Conservation (phyloP, 305 asterid species). For the Fraxinus latifolia region DNA sequence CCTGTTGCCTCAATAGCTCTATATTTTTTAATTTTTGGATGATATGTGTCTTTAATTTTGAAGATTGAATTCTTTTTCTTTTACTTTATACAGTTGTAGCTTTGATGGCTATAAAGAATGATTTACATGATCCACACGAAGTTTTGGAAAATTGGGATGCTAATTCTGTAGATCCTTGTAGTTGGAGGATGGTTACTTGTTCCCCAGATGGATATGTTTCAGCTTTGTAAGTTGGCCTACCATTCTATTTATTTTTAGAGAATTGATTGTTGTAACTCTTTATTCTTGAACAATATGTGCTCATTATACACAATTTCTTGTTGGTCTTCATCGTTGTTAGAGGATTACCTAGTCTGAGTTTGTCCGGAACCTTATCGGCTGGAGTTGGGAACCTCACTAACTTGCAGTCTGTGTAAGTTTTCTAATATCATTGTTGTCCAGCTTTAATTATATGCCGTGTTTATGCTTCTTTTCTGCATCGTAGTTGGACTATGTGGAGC, state of each 20-base stretch:
- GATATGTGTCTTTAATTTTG: neutral
- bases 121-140: slow-evolving; percentile 68
- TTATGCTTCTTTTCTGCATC: neutral
- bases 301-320: neutral
- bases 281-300: slow-evolving; percentile 6
- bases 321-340: slow-evolving; percentile 37
- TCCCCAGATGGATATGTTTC: slow-evolving; percentile 77
- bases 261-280: neutral
- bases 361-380: slow-evolving; percentile 78
- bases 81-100: slow-evolving; percentile 71
- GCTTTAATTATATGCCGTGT: neutral
- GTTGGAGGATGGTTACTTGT: slow-evolving; percentile 97
- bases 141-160: slow-evolving; percentile 88
- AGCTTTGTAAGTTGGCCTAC: slow-evolving; percentile 57
- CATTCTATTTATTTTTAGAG: neutral
- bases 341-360: slow-evolving; percentile 81
- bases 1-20: neutral
- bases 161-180: slow-evolving; percentile 95
- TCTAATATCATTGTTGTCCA: neutral
- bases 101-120: slow-evolving; percentile 67
- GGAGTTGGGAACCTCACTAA: slow-evolving; percentile 80
- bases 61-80: neutral
- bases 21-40: neutral
- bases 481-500: neutral
- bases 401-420: slow-evolving; percentile 82